phyloP scores from a whole-genome alignment of 345 rosid species.

The Litchi chinensis region DNA sequence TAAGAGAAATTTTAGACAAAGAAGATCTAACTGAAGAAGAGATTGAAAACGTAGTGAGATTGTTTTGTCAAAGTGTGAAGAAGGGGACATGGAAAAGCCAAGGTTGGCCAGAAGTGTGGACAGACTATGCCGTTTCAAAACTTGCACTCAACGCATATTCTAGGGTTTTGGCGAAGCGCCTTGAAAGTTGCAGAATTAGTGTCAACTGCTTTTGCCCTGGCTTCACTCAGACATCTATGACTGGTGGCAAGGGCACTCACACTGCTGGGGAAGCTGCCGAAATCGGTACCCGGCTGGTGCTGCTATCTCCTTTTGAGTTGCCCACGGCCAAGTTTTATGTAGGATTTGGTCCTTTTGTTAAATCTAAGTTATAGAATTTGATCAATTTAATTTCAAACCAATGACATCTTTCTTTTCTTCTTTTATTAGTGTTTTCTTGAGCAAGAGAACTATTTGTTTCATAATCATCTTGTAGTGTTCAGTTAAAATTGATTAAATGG shows the following conservation, averaged over 20 bases:
- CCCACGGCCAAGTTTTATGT: slow-evolving; percentile 58
- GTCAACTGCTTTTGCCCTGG: slow-evolving; percentile 88
- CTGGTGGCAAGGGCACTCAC: slow-evolving; percentile 69
- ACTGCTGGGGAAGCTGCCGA: slow-evolving; percentile 61
- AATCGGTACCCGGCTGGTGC: slow-evolving; percentile 39
- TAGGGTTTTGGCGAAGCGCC: slow-evolving; percentile 54
- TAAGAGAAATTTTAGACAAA: slow-evolving; percentile 43
- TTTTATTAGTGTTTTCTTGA: background rate
- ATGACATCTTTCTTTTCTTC: background rate
- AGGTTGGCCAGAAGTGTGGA: slow-evolving; percentile 88
- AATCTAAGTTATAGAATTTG: slow-evolving; percentile 37
- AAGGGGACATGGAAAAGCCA: slow-evolving; percentile 60
- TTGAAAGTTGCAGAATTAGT: slow-evolving; percentile 36
- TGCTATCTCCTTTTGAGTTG: slow-evolving; percentile 55
- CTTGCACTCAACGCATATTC: slow-evolving; percentile 81
- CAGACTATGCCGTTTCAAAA: slow-evolving; percentile 87
- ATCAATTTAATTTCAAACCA: background rate
- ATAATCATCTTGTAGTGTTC: no score
- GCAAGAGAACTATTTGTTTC: background rate
- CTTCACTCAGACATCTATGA: slow-evolving; percentile 81
- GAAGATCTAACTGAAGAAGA: slow-evolving; percentile 49
- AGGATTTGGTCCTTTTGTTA: slow-evolving; percentile 32
- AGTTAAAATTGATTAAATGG: no score
- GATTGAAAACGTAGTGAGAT: slow-evolving; percentile 43
- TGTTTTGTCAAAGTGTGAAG: slow-evolving; percentile 56